These are phyloP conservation scores for Artemisia princeps DNA, from an alignment of 140 eudicot species.

Conservation along the genomic window DNA sequence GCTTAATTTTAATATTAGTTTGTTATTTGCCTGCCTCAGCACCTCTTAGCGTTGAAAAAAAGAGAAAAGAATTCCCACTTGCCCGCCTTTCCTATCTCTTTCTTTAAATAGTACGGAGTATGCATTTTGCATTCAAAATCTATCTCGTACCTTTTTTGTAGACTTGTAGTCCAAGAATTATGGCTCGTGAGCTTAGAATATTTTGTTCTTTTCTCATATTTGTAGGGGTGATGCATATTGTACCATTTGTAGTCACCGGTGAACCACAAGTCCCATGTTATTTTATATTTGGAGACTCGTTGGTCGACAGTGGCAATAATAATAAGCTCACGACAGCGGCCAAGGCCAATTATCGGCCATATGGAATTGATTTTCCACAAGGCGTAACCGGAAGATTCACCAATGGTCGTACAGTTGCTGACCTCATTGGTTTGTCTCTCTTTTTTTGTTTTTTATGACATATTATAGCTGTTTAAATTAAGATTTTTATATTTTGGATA, in stretches of 20 bases:
- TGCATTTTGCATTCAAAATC: neutral
- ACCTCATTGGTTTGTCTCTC: slow-evolving; percentile 24
- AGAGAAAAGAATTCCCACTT: neutral
- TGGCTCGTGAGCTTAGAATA: neutral
- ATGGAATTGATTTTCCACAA: slow-evolving; percentile 46
- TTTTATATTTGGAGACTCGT: slow-evolving; percentile 48
- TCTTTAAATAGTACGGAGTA: slow-evolving; percentile 7
- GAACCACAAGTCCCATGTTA: slow-evolving; percentile 44
- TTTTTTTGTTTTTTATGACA: neutral
- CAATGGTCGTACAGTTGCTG: slow-evolving; percentile 38
- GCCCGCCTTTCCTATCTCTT: slow-evolving; percentile 6
- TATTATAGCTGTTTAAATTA: no score
- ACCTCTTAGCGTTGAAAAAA: neutral
- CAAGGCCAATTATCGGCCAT: slow-evolving; percentile 38
- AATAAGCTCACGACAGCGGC: slow-evolving; percentile 29
- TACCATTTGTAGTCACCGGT: neutral
- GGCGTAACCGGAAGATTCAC: slow-evolving; percentile 49
- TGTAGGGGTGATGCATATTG: neutral
- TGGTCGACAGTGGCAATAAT: slow-evolving; percentile 50
- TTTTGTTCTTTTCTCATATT: neutral
- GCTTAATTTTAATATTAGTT: neutral
- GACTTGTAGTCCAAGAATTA: slow-evolving; percentile 2
- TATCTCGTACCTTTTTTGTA: neutral
- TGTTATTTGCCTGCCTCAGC: neutral
- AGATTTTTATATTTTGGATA: no score